Percentiles rank a stretch among this genome's conserved stretches.
These are phyloP conservation scores for Tuber melanosporum DNA, from an alignment of 495 filamentous ascomycete species.

Conservation along the genomic window DNA sequence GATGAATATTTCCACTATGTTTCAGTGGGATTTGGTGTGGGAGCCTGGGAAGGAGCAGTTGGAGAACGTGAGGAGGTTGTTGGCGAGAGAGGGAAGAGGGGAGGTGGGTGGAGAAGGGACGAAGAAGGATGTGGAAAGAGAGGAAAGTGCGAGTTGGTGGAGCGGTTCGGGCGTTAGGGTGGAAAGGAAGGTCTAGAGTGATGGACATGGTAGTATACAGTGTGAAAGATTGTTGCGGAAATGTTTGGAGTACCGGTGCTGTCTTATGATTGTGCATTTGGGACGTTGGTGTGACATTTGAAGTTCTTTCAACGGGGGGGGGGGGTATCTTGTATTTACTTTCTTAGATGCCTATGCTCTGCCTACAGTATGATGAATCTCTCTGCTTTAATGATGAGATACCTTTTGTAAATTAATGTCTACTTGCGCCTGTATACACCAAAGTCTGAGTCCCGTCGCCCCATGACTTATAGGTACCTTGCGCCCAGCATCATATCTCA, in stretches of 20 bases:
- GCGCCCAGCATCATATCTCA: not conserved
- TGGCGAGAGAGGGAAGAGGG: slow-evolving; percentile 6
- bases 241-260: not conserved
- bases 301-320: not conserved
- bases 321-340: not conserved
- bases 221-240: not conserved
- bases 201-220: not conserved
- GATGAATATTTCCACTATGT: slow-evolving; percentile 38
- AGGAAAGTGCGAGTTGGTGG: not conserved
- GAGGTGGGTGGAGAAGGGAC: not conserved
- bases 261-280: not conserved
- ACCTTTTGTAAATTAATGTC: not conserved
- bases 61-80: slow-evolving; percentile 9
- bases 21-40: slow-evolving; percentile 41
- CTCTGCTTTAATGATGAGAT: not conserved
- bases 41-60: slow-evolving; percentile 29
- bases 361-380: not conserved
- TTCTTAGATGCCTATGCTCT: not conserved
- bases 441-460: too few relatives aligned
- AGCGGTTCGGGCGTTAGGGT: not conserved
- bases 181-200: not conserved
- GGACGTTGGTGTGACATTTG: not conserved
- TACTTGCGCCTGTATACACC: not conserved
- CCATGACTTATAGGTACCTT: too few relatives aligned
- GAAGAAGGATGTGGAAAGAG: not conserved